Percentiles rank a stretch among this genome's conserved stretches.
phyloP scores from a whole-genome alignment of 768 basidiomycete genomes.

The Mrakia gelida region DNA sequence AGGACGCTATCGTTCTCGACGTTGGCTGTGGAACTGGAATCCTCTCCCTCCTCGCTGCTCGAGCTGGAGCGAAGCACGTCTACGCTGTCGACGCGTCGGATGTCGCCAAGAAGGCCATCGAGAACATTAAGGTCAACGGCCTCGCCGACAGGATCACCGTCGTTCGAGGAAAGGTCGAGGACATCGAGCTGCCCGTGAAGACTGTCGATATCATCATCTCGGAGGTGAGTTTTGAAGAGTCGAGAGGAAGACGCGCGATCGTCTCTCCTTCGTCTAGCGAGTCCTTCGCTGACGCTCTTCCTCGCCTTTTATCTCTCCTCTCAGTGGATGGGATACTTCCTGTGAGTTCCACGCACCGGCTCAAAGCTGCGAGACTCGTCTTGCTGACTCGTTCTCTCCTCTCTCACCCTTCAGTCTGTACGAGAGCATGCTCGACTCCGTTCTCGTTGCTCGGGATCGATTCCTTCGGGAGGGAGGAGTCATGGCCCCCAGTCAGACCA shows the following conservation, averaged over 20 bases:
- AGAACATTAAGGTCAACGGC: constrained; percentile 70
- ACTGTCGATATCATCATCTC: constrained; percentile 92
- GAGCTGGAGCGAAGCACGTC: constrained; percentile 81
- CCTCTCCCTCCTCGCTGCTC: constrained; percentile 81
- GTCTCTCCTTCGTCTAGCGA: not conserved
- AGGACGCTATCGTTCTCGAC: constrained; percentile 80
- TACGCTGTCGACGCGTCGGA: constrained; percentile 87
- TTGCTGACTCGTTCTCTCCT: not conserved
- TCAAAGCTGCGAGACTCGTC: too few relatives aligned
- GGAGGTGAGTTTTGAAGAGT: constrained; percentile 48
- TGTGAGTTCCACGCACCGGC: constrained; percentile 10
- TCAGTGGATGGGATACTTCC: constrained; percentile 27
- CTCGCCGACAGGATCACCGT: constrained; percentile 74
- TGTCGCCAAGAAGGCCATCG: constrained; percentile 68
- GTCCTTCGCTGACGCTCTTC: not conserved
- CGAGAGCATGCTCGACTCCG: constrained; percentile 97
- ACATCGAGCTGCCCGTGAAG: constrained; percentile 69
- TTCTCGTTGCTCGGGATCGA: constrained; percentile 78
- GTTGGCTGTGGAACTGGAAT: constrained; percentile 97
- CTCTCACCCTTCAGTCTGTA: constrained; percentile 55
- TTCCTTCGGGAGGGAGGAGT: constrained; percentile 72
- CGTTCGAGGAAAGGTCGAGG: constrained; percentile 84
- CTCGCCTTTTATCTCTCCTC: too few relatives aligned
- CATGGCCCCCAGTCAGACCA: constrained; percentile 85
- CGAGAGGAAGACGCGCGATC: not conserved